Evolutionary conservation across 306 rosid species (phyloP).

Genomic region (Quercus rubra): DNA sequence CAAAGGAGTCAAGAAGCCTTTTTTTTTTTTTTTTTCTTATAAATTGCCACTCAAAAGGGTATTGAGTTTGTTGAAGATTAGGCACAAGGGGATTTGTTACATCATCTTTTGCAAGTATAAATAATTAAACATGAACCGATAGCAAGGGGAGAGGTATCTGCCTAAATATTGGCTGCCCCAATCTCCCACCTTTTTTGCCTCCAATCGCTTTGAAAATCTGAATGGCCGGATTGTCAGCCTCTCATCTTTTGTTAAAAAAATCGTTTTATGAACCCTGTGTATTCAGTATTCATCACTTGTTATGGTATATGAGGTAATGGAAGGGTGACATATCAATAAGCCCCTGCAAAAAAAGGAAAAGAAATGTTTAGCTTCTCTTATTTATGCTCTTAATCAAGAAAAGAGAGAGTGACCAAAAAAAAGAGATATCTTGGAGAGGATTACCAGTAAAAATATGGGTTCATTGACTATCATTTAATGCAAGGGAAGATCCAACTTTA

Average conservation of each 20-base stretch:
- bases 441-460: constrained; percentile 29
- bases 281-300: neutral
- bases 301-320: neutral
- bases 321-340: neutral
- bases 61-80: neutral
- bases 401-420: neutral
- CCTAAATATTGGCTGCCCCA: constrained; percentile 4
- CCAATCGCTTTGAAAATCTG: neutral
- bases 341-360: constrained; percentile 10
- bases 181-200: constrained; percentile 1
- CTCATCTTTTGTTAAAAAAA: constrained; percentile 14
- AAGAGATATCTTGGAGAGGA: neutral
- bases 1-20: neutral
- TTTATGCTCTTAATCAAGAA: neutral
- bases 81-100: constrained; percentile 5
- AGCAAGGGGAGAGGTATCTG: constrained; percentile 4
- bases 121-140: neutral
- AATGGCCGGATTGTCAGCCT: neutral
- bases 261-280: neutral
- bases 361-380: neutral
- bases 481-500: constrained; percentile 50
- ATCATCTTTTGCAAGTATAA: constrained; percentile 8
- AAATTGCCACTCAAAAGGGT: no score
- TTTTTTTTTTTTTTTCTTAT: neutral
- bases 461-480: constrained; percentile 23